Conservation (phyloP, 768 basidiomycete genomes). For the Myochromella boudieri region DNA sequence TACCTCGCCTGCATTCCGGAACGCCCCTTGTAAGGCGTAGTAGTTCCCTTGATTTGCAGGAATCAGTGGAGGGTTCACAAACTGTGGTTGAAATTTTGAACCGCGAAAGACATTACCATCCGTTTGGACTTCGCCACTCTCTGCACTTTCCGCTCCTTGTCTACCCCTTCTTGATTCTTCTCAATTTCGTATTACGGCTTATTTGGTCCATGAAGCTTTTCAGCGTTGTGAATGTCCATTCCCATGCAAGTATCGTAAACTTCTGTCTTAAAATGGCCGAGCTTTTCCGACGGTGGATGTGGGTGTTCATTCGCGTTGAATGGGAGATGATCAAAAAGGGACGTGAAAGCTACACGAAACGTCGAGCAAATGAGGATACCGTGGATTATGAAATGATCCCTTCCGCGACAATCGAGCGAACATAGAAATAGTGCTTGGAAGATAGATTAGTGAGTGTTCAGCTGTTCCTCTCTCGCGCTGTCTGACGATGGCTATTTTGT, state of each 20-base stretch:
- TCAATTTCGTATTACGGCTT: constrained; percentile 87
- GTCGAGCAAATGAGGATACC: constrained; percentile 31
- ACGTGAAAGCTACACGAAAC: constrained; percentile 27
- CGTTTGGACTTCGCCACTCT: constrained; percentile 71
- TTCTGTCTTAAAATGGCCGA: constrained; percentile 93
- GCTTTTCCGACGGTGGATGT: constrained; percentile 90
- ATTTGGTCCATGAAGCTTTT: constrained; percentile 94
- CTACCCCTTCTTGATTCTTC: constrained; percentile 79
- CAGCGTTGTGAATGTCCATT: constrained; percentile 75
- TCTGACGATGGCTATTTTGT: constrained; percentile 1
- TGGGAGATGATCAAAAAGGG: constrained; percentile 84
- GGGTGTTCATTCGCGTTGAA: constrained; percentile 96
- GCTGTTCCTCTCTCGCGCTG: neutral
- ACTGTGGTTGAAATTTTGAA: constrained; percentile 7
- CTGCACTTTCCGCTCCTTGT: constrained; percentile 79
- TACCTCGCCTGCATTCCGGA: constrained; percentile 46
- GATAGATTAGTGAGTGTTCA: constrained; percentile 10
- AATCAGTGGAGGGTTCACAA: constrained; percentile 2
- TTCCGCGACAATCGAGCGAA: constrained; percentile 26
- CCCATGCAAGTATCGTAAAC: constrained; percentile 78
- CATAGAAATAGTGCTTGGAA: constrained; percentile 2
- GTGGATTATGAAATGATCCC: constrained; percentile 41
- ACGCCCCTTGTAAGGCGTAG: constrained; percentile 22
- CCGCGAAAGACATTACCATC: constrained; percentile 37
- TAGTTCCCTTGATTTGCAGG: constrained; percentile 11